A percentile compares a stretch with the other conserved stretches of the same genome.
These are phyloP conservation scores for Capsella bursapastoris DNA, from an alignment of 345 rosid species.

Conservation along the genomic window DNA sequence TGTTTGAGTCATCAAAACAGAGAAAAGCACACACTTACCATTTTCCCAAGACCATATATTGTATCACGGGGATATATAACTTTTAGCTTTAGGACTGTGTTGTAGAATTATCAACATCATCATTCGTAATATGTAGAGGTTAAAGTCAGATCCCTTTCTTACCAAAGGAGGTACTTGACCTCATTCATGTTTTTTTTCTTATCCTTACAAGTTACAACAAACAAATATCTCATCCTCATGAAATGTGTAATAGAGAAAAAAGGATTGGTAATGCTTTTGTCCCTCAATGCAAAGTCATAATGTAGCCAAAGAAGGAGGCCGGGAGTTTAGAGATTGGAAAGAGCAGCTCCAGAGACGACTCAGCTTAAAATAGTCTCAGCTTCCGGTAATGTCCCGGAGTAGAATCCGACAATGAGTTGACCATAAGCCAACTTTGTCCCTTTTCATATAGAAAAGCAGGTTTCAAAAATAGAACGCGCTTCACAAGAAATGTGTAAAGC, in stretches of 20 bases:
- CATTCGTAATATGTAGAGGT: too few relatives aligned
- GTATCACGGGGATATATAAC: background rate
- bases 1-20: conserved; percentile 4
- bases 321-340: conserved; percentile 32
- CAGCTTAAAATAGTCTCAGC: conserved; percentile 45
- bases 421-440: background rate
- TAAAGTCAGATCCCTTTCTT: too few relatives aligned
- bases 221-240: background rate
- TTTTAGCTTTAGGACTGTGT: background rate
- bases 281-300: conserved; percentile 67
- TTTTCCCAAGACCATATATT: background rate
- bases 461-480: background rate
- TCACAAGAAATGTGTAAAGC: conserved; percentile 4
- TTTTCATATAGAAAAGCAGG: background rate
- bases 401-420: background rate
- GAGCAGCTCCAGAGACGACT: conserved; percentile 26
- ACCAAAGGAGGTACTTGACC: conserved; percentile 31
- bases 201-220: background rate
- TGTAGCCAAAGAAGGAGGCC: conserved; percentile 53
- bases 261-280: background rate
- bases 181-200: background rate
- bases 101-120: background rate
- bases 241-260: background rate
- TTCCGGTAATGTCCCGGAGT: conserved; percentile 47
- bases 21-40: too few relatives aligned